Evolutionary conservation across 495 filamentous ascomycete genomes (phyloP).

Genomic region (Aspergillus ellipticus): DNA sequence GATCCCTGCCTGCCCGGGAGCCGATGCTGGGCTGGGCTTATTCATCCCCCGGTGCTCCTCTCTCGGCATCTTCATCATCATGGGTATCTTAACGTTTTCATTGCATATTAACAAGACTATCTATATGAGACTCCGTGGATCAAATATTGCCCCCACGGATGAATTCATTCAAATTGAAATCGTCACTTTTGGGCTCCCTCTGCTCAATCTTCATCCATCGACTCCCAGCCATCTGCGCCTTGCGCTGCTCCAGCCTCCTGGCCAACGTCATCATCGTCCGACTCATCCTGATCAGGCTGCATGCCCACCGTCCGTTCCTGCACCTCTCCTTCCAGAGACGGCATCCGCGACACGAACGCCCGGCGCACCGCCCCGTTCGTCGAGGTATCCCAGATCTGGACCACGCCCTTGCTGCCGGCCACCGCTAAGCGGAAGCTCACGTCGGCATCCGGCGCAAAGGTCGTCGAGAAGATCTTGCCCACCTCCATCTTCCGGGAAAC

Average conservation of each 20-base stretch:
- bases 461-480: constrained; percentile 88
- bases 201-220: constrained; percentile 77
- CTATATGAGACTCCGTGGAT: not conserved
- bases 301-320: constrained; percentile 76
- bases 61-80: not conserved
- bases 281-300: constrained; percentile 60
- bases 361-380: constrained; percentile 88
- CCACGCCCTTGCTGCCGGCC: constrained; percentile 88
- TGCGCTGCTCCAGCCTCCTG: constrained; percentile 48
- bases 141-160: not conserved
- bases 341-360: constrained; percentile 73
- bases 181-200: not conserved
- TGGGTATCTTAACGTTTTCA: constrained; percentile 14
- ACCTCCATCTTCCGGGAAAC: constrained; percentile 87
- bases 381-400: constrained; percentile 95
- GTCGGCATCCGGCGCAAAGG: constrained; percentile 83
- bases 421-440: constrained; percentile 90
- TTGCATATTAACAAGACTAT: constrained; percentile 7
- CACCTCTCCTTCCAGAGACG: constrained; percentile 54
- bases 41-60: not conserved
- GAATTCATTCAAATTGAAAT: not conserved
- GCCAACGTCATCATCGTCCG: constrained; percentile 57
- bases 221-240: constrained; percentile 68
- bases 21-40: not conserved
- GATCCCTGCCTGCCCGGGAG: not conserved